phyloP scores from a whole-genome alignment of 2,329 filamentous ascomycete genomes.

The Bipolaris cookei region DNA sequence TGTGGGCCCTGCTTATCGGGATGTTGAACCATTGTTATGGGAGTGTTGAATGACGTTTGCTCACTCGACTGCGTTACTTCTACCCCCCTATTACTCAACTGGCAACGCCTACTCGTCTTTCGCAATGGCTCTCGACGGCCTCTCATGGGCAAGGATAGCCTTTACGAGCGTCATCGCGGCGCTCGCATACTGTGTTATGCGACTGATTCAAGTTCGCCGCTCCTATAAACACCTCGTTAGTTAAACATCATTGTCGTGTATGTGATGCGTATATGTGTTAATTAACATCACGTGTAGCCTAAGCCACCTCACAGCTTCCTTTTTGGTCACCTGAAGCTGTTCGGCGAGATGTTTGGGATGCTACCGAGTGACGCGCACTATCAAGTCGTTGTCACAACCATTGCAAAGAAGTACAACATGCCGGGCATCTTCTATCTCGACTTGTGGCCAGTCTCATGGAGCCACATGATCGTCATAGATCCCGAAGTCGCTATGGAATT shows the following conservation, averaged over 20 bases:
- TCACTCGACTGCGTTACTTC: background rate
- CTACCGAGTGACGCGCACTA: constrained; percentile 48
- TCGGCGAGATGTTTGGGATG: constrained; percentile 44
- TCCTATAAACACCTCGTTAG: constrained; percentile 35
- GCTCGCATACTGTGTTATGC: constrained; percentile 27
- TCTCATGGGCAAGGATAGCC: constrained; percentile 24
- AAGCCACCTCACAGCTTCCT: constrained; percentile 52
- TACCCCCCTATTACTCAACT: background rate
- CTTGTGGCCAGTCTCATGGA: constrained; percentile 51
- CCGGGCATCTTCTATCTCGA: constrained; percentile 54
- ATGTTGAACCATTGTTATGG: no score
- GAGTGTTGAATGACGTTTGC: no score
- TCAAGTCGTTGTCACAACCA: constrained; percentile 43
- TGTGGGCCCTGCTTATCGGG: no score
- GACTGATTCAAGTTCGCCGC: constrained; percentile 29
- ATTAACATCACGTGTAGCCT: constrained; percentile 32
- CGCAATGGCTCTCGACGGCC: constrained; percentile 9
- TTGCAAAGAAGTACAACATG: constrained; percentile 47
- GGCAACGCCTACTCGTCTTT: background rate
- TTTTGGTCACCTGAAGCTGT: constrained; percentile 51
- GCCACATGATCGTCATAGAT: constrained; percentile 45
- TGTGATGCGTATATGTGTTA: background rate
- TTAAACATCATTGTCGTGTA: background rate
- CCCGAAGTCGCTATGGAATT: constrained; percentile 50
- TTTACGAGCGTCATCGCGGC: constrained; percentile 19